Base-by-base conservation (phyloP, 495 filamentous ascomycete species). In the Saxophila tyrrhenica region DNA sequence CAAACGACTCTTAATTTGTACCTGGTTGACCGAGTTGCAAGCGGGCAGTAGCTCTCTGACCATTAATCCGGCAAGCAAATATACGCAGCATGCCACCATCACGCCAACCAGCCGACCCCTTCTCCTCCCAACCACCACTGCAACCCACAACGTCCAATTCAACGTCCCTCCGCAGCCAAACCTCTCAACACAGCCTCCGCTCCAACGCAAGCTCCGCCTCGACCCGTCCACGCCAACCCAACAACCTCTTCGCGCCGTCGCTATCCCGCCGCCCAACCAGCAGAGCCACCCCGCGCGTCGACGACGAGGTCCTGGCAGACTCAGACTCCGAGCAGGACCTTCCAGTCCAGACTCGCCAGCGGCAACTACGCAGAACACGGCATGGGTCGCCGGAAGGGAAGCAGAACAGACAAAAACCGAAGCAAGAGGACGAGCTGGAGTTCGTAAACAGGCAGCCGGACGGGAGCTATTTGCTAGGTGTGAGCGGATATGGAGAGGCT, bases 251-350 rank as follows among this genome's bases (percentile, higher is more conserved):
- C 45, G 58, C 58, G 1, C 54, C 58, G 1, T 1, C 54, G 1
- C 55, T 50, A 1, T 39, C 55, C 17, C 54, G 55, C 10, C 29
- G 54, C 17, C 54, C 54, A 7, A 54, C 50, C 10, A 48, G 42
- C 32, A 24, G 53, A 3, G 35, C 53, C 2, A 51, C 53, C 15
- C 53, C 53, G 15, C 17, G 47, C 23, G 25, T 51, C 1, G 55
- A 22, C 10, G 58, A 57, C 22, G 55, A 54, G 2, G 55, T 61
- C 23, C 51, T 57, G 11, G 58, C 50, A 20, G 58, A 61, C 25
- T 43, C 42, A 0, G 50, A 54, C 38, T 53, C 54, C 24, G 58
- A 50, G 21, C 29, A 48, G 32, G 42, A 60, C 2, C 21, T 21
- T 1, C 42, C 29, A 10, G 29, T 24, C 15, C 45, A 39, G 21